Base-by-base conservation (phyloP, 1,284 basidiomycete genomes). In the Xerocomus cyaneibrunnescens region DNA sequence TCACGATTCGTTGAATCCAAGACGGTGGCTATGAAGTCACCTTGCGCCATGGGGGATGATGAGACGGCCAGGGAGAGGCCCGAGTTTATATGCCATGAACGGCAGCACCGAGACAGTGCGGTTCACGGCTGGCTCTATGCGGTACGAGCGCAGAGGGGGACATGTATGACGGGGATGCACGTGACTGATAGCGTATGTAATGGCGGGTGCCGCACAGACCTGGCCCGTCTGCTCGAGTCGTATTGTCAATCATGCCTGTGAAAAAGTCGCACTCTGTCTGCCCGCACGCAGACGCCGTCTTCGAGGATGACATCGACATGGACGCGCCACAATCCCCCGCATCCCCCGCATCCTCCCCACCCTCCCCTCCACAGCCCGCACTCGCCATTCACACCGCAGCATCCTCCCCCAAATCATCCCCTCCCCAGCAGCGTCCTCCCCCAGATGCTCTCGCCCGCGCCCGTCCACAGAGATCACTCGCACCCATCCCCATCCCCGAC, bases 401-500 rank as follows among this genome's bases (percentile, higher is more conserved):
- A 42, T 21, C 51, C 1, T 8, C 54, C 32, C 25, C 55, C 30
- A 59, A 54, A 34, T 46, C 59, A 14, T 27, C 54, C 12, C 52
- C 45, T 3, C 16, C 48, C 37, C 57, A 49, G 16, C 52, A 52
- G 35, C 55, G 59, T 43, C 28, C 58, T 10, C 27, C 58, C 25
- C 46, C 50, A 17, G 58, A 53, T 31, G 34, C 43, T 13, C 14
- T 35, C 25, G 36, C 48, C 23, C 59, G 48, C 16, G 45, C 36
- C 40, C 55, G 50, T 43, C 27, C 50, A 4, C 57, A 63, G 27
- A 45, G 40, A 47, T 31, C 53, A 1, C 22, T 43, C 8, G 22
- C 38, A 1, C 44, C 54, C 32, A 39, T 52, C 0, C 44, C 55
- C 30, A 60, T 66, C 19, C 75, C 76, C 12, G 83, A 85, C 62